Evolutionary conservation across 2,329 filamentous ascomycete species (phyloP).

Genomic region (Colletotrichum tamarilloi): DNA sequence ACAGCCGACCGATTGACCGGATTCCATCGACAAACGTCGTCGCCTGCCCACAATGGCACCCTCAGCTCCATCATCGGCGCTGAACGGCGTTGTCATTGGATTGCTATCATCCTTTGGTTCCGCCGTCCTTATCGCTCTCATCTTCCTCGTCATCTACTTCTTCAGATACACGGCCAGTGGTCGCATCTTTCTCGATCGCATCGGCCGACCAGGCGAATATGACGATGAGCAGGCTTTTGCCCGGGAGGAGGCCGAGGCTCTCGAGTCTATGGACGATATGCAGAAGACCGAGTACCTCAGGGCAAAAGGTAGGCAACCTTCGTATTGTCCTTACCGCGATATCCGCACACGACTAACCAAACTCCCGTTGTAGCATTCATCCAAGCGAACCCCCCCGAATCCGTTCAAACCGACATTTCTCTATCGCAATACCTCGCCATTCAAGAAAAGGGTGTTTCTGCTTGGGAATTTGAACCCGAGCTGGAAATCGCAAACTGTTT

Average conservation of each 20-base stretch:
- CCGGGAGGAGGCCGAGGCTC: constrained; percentile 92
- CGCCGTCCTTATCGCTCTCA: constrained; percentile 82
- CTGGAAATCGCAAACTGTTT: constrained; percentile 99
- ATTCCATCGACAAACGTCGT: constrained; percentile 29
- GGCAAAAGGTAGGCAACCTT: constrained; percentile 82
- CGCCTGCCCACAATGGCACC: constrained; percentile 32
- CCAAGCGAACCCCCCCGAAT: constrained; percentile 93
- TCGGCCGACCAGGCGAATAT: constrained; percentile 94
- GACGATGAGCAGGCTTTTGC: constrained; percentile 97
- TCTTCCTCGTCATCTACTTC: constrained; percentile 89
- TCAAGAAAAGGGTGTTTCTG: constrained; percentile 99
- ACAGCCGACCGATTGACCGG: constrained; percentile 24
- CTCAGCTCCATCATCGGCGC: constrained; percentile 54
- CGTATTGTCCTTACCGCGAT: not conserved
- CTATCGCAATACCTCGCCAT: constrained; percentile 97
- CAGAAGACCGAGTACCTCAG: constrained; percentile 89
- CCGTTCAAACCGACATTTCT: constrained; percentile 95
- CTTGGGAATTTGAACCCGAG: constrained; percentile 99
- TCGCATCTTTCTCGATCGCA: constrained; percentile 91
- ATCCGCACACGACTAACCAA: constrained; percentile 6
- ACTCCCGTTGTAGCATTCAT: constrained; percentile 78
- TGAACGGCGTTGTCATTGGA: constrained; percentile 90
- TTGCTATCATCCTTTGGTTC: constrained; percentile 95
- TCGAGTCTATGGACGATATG: constrained; percentile 96
- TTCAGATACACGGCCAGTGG: constrained; percentile 90